Evolutionary conservation across 192 early-diverging fungal genomes (phyloP), one percentile per base, ranked within the genome.

Genomic region (Backusella psychrophila): DNA sequence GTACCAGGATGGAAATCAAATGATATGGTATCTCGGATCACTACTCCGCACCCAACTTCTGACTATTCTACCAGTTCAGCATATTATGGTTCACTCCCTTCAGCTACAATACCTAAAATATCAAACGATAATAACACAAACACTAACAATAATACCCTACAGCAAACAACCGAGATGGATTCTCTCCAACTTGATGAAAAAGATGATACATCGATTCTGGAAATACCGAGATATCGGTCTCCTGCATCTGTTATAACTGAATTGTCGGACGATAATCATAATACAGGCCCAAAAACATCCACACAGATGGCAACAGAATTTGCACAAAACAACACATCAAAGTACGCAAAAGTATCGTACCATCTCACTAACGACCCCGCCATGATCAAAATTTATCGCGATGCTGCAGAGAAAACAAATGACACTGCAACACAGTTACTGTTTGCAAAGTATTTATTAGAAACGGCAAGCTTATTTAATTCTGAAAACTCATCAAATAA

Each of bases 371-470:
- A 78, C 26, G 21, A 73, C 15, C 71, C 77, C 15, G 59, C 77
- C 17, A 53, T 71, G 17, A 76, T 93, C 44, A 85, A 86, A 71
- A 88, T 87, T 77, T 95, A 94, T 75, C 91, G 92, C 2, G 90
- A 93, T 44, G 87, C 88, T 38, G 94, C 92, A 14, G 89, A 88
- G 78, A 94, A 93, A 80, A 91, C 92, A 33, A 89, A 92, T 77
- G 92, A 95, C 79, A 81, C 89, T 31, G 79, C 82, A 19, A 89
- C 91, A 67, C 93, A 95, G 84, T 41, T 93, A 52, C 85, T 88
- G 36, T 95, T 89, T 81, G 93, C 93, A 72, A 91, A 93, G 84
- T 95, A 91, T 77, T 80, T 95, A 66, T 73, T 95, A 23, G 85
- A 92, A 84, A 89, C 90, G 59, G 89, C 89, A 39, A 85, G 87